Conservation (phyloP, 1,139 yeast species). For the Geotrichum klebahnii region DNA sequence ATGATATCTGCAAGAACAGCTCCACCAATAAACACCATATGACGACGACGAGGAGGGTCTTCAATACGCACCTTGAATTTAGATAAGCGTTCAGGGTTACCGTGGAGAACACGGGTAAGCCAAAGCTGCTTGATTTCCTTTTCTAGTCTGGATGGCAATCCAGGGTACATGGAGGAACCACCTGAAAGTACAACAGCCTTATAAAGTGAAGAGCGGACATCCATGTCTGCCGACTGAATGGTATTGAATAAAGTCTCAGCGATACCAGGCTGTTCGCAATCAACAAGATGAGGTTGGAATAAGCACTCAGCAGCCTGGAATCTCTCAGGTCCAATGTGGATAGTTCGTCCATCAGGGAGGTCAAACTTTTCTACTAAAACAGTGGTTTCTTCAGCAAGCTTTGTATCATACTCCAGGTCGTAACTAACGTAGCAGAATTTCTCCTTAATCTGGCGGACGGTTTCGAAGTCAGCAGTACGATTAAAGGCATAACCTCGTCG, state of each 20-base stretch:
- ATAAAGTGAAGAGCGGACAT: constrained; percentile 80
- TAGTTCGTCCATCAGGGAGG: constrained; percentile 92
- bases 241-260: constrained; percentile 91
- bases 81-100: constrained; percentile 79
- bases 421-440: constrained; percentile 92
- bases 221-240: constrained; percentile 90
- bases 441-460: constrained; percentile 96
- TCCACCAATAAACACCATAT: constrained; percentile 98
- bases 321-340: constrained; percentile 91
- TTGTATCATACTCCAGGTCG: constrained; percentile 84
- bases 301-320: constrained; percentile 98
- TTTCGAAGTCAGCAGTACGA: constrained; percentile 97
- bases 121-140: constrained; percentile 94
- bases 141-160: constrained; percentile 90
- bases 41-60: constrained; percentile 98
- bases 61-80: constrained; percentile 95
- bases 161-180: constrained; percentile 98
- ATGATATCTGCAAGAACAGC: constrained; percentile 96
- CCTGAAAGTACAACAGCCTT: constrained; percentile 93
- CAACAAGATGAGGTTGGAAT: constrained; percentile 95
- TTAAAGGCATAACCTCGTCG: constrained; percentile 97
- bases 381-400: constrained; percentile 87
- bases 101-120: constrained; percentile 82
- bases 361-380: constrained; percentile 87
- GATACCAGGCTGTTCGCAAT: constrained; percentile 94